phyloP scores from a whole-genome alignment of 1,284 basidiomycete genomes.

The Schizophyllum amplum region DNA sequence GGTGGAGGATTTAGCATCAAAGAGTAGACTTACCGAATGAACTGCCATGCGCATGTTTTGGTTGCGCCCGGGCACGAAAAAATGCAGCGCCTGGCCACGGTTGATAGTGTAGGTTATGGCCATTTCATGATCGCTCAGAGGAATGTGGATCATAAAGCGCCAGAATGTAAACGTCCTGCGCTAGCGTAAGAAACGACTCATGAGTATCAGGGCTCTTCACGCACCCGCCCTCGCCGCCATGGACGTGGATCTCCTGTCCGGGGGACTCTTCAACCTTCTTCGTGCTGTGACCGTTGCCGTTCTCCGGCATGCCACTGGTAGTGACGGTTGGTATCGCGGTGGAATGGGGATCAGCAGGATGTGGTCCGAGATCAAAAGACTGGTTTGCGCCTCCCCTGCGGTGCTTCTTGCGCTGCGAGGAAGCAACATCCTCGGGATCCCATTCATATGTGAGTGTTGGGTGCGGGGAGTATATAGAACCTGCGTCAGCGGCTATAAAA shows the following conservation, averaged over 20 bases:
- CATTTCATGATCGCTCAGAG: slow-evolving; percentile 68
- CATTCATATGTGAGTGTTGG: slow-evolving; percentile 74
- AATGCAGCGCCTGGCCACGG: slow-evolving; percentile 68
- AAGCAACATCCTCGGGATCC: slow-evolving; percentile 48
- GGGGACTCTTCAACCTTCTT: slow-evolving; percentile 24
- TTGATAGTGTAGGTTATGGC: slow-evolving; percentile 77
- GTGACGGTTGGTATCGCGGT: slow-evolving; percentile 23
- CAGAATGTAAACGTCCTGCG: slow-evolving; percentile 84
- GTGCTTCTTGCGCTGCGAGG: slow-evolving; percentile 3
- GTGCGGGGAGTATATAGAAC: slow-evolving; percentile 71
- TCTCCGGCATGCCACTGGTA: slow-evolving; percentile 4
- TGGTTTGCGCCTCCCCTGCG: slow-evolving; percentile 11
- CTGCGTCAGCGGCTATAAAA: slow-evolving; percentile 61
- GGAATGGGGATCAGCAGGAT: slow-evolving; percentile 64
- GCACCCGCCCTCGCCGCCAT: slow-evolving; percentile 59
- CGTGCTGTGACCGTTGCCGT: slow-evolving; percentile 21
- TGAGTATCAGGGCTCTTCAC: slow-evolving; percentile 15
- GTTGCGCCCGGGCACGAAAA: slow-evolving; percentile 74
- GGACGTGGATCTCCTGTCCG: slow-evolving; percentile 78
- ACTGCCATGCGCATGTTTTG: slow-evolving; percentile 92
- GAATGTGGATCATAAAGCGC: slow-evolving; percentile 87
- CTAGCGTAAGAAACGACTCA: background rate
- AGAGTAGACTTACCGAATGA: slow-evolving; percentile 54
- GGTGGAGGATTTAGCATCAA: background rate
- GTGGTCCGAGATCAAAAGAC: slow-evolving; percentile 55